Base-by-base conservation (phyloP, 78 protist species). In the Mantamonas sphyraenae region DNA sequence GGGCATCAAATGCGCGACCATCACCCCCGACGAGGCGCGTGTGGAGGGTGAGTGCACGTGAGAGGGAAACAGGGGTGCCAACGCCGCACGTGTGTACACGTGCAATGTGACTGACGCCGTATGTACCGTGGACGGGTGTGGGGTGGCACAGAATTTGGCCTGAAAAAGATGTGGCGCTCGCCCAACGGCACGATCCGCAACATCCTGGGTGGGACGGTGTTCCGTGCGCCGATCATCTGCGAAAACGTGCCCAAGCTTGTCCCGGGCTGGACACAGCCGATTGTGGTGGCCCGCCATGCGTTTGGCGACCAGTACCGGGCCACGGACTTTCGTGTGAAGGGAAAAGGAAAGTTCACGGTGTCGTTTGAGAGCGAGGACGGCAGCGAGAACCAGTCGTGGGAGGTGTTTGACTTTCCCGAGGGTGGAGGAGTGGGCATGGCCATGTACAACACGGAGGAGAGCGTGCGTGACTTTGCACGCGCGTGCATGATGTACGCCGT, bases 121-220 rank as follows among this genome's bases (percentile, higher is more conserved):
- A n/a, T n/a, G n/a, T n/a, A n/a, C 77, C 14, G 60, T 31, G 7
- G 62, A 51, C 33, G 37, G 4, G 45, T 69, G 78, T 42, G 69
- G 59, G 57, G 34, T 37, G 30, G 64, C 39, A 28, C 64, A 31
- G 33, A 12, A 57, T 83, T 77, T 71, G 20, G 17, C 33, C 76
- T 93, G 60, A 86, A 83, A 73, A 62, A 86, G 74, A 89, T 89
- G 93, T 93, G 91, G 92, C 85, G 74, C 70, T 75, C 87, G 28
- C 97, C 97, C 68, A 93, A 93, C 76, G 97, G 97, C 51, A 93
- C 97, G 53, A 93, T 93, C 77, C 78, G 97, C n/a, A 93, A 93
- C 81, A 93, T 86, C 20, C 75, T 93, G 39, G 90, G 90, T 0
- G 97, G 97, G 31, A 90, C 97, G 17, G 93, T 93, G 33, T 93